phyloP scores from a whole-genome alignment of 768 basidiomycete genomes.

The Hygrophoropsis aurantiaca region DNA sequence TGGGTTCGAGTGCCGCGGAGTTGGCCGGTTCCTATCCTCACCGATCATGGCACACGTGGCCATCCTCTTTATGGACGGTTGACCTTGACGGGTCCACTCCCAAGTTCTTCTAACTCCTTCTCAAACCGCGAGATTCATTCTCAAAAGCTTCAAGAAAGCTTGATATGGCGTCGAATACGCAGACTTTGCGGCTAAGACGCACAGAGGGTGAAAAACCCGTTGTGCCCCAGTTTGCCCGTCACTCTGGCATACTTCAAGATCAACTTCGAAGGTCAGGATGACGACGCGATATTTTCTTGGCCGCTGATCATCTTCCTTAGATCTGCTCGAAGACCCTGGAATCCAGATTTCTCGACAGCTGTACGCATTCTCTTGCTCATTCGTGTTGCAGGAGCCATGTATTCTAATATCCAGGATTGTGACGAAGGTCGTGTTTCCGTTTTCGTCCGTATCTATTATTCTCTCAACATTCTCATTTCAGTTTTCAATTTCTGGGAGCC shows the following conservation, averaged over 20 bases:
- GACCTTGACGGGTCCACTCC: not conserved
- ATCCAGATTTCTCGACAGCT: constrained; percentile 81
- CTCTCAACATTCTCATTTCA: constrained; percentile 28
- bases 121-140: not conserved
- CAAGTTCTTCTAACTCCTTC: not conserved
- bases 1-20: too few relatives aligned
- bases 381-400: constrained; percentile 87
- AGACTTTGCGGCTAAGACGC: constrained; percentile 51
- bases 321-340: constrained; percentile 77
- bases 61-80: too few relatives aligned
- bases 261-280: constrained; percentile 65
- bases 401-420: constrained; percentile 91
- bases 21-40: too few relatives aligned
- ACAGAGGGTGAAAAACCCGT: constrained; percentile 29
- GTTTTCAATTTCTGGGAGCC: constrained; percentile 99
- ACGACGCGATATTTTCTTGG: not conserved
- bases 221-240: constrained; percentile 38
- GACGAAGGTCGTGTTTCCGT: constrained; percentile 74
- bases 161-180: constrained; percentile 48
- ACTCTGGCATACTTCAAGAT: constrained; percentile 76
- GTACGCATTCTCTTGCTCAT: constrained; percentile 81
- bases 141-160: constrained; percentile 1
- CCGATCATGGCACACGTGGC: too few relatives aligned
- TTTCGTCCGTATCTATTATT: constrained; percentile 6
- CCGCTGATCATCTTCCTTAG: constrained; percentile 33